Base-by-base conservation (phyloP, 169 alveolate species). In the Plasmodium chabaudi region DNA sequence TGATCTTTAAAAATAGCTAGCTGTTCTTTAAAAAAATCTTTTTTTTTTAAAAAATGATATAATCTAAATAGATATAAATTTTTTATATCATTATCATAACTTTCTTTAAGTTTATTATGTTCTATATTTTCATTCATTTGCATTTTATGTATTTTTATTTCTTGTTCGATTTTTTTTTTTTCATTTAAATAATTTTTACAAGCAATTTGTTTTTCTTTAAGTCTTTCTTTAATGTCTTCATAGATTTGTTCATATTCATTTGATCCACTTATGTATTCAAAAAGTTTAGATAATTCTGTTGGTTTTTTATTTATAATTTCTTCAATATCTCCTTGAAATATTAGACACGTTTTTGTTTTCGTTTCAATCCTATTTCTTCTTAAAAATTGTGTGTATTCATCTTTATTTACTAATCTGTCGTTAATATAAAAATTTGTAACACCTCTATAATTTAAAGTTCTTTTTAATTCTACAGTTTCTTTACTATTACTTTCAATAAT, bases 291-390 rank as follows among this genome's bases (percentile, higher is more conserved):
- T 15, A 97, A 86, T 77, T 97, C 98, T 9, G 89, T 93, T 44
- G 98, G 98, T 27, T 97, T 93, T 44, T 96, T 90, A 69, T 94
- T 88, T 27, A 97, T 95, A 39, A 95, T 77, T 69, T 94, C 96
- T 71, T 96, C 98, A 3, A 97, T 97, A 34, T 96, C 97, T 1
- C 98, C 99, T 93, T 97, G 98, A 53, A 96, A 96, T 17, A 97
- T 94, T 27, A 97, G 82, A 72, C 96, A 93, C 0, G 95, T 92
- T n/a, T 93, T 87, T 3, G 95, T 94, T 84, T 92, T 57, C 0
- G 95, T 92, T 75, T 93, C 93, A 13, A 93, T 93, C 60, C 94
- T 79, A 65, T 88, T 93, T 21, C 88, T 72, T 7, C 88, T 77
- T 19, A 94, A 88, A 71, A 77, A 88, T 56, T 74, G 87, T 5